Percentiles rank a stretch among this genome's conserved stretches.
Conservation (phyloP, 2,329 filamentous ascomycete genomes). For the Fusarium fujikuroi region DNA sequence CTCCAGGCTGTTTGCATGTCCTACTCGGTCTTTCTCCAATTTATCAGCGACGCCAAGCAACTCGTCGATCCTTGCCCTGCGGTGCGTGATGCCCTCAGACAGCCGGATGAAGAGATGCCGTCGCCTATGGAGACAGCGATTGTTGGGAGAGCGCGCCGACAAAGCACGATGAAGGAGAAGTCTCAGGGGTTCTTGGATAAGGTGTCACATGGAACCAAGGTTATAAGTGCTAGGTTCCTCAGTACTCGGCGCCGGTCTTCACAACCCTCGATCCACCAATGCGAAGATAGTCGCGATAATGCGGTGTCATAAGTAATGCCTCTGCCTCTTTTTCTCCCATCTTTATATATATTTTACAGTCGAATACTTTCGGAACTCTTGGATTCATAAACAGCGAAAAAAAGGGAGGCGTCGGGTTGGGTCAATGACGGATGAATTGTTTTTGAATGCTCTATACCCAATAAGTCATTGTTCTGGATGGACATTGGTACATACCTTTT, state of each 20-base stretch:
- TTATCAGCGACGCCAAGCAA: constrained; percentile 58
- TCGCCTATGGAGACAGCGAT: constrained; percentile 32
- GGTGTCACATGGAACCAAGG: constrained; percentile 39
- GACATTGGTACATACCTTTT: constrained; percentile 39
- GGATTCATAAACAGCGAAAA: constrained; percentile 32
- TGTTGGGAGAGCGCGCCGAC: constrained; percentile 22
- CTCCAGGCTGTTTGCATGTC: constrained; percentile 58
- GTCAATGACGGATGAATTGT: constrained; percentile 29
- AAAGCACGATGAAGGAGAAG: constrained; percentile 32
- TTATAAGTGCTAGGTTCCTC: constrained; percentile 42
- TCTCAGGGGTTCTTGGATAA: constrained; percentile 38
- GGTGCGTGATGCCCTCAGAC: constrained; percentile 31
- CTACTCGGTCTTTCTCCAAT: constrained; percentile 62
- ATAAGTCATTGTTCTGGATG: constrained; percentile 20
- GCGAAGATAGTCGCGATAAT: constrained; percentile 39
- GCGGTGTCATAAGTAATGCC: constrained; percentile 32
- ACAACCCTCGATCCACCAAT: constrained; percentile 47
- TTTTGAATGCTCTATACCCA: constrained; percentile 40
- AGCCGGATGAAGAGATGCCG: constrained; percentile 37
- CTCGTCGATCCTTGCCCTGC: constrained; percentile 53
- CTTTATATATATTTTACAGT: constrained; percentile 19
- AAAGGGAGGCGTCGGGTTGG: constrained; percentile 34
- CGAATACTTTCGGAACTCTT: constrained; percentile 14
- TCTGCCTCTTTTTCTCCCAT: constrained; percentile 17
- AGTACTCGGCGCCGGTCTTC: constrained; percentile 46